Evolutionary conservation across 345 rosid genomes (phyloP).

Genomic region (Eucalyptus cloeziana): DNA sequence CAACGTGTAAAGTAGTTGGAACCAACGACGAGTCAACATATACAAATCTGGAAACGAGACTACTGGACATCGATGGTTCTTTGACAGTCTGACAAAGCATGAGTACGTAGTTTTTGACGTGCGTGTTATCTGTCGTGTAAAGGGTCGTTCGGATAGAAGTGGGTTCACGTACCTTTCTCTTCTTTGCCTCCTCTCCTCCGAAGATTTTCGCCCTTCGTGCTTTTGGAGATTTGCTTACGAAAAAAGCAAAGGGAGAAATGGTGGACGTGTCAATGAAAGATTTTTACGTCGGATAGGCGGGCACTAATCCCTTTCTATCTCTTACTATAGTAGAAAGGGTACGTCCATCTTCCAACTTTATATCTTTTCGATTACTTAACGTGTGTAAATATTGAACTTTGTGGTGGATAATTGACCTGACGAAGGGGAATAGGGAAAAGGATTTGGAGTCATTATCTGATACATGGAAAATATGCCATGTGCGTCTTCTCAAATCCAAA

Average conservation of each 20-base stretch:
- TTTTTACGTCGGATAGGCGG: not conserved
- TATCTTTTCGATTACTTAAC: not conserved
- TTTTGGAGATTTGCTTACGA: not conserved
- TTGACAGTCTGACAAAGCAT: not conserved
- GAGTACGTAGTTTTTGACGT: not conserved
- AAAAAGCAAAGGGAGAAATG: not conserved
- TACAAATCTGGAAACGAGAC: not conserved
- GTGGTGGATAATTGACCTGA: not conserved
- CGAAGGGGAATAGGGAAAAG: not conserved
- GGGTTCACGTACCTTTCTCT: not conserved
- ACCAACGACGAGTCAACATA: not conserved
- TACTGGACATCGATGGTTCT: not conserved
- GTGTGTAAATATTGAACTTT: not conserved
- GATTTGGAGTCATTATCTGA: not conserved
- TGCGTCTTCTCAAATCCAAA: not conserved
- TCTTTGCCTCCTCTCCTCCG: not conserved
- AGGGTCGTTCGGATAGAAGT: conserved; percentile 18
- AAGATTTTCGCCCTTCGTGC: not conserved
- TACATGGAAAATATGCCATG: not conserved
- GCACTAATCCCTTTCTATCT: not conserved
- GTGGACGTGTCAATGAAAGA: not conserved
- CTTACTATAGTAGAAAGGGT: not conserved
- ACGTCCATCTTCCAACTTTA: not conserved
- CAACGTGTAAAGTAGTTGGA: not conserved
- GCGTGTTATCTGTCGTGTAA: conserved; percentile 38